Evolutionary conservation across 495 filamentous ascomycete genomes (phyloP).

Genomic region (Antarctomyces pellizariae): DNA sequence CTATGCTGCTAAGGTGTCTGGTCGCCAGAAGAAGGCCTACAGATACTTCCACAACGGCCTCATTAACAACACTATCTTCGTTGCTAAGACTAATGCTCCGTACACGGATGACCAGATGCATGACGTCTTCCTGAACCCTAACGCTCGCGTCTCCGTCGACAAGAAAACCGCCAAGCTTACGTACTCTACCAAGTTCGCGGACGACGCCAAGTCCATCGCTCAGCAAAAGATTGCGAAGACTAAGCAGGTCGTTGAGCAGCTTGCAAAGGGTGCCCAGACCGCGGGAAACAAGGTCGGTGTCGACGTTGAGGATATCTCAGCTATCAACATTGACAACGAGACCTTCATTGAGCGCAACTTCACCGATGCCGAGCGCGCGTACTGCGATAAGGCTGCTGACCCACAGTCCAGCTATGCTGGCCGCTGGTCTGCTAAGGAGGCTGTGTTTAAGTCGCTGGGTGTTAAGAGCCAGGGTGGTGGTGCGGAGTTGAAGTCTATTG

Average conservation of each 20-base stretch:
- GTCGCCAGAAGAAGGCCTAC: constrained; percentile 94
- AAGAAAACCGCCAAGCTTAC: constrained; percentile 58
- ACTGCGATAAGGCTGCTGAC: constrained; percentile 56
- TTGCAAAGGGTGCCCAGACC: constrained; percentile 47
- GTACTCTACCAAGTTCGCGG: constrained; percentile 39
- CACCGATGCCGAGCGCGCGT: constrained; percentile 54
- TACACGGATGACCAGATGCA: constrained; percentile 74
- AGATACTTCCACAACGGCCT: constrained; percentile 92
- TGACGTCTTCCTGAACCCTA: constrained; percentile 84
- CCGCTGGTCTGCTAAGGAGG: constrained; percentile 92
- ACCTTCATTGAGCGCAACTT: constrained; percentile 94
- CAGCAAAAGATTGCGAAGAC: constrained; percentile 34
- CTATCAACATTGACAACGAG: constrained; percentile 77
- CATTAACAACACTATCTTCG: constrained; percentile 93
- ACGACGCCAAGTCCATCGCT: constrained; percentile 29
- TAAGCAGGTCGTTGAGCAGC: constrained; percentile 49
- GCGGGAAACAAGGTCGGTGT: constrained; percentile 68
- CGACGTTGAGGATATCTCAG: constrained; percentile 66
- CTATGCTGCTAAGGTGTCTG: constrained; percentile 72
- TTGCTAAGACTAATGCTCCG: constrained; percentile 74
- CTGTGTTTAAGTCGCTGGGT: constrained; percentile 92
- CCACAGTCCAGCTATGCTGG: constrained; percentile 77
- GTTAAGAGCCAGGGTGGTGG: constrained; percentile 73
- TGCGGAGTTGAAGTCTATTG: constrained; percentile 80
- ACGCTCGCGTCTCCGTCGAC: constrained; percentile 62